Percentiles rank a stretch among this genome's conserved stretches.
Evolutionary conservation across 768 basidiomycete species (phyloP).

Genomic region (Naganishia antarctica): DNA sequence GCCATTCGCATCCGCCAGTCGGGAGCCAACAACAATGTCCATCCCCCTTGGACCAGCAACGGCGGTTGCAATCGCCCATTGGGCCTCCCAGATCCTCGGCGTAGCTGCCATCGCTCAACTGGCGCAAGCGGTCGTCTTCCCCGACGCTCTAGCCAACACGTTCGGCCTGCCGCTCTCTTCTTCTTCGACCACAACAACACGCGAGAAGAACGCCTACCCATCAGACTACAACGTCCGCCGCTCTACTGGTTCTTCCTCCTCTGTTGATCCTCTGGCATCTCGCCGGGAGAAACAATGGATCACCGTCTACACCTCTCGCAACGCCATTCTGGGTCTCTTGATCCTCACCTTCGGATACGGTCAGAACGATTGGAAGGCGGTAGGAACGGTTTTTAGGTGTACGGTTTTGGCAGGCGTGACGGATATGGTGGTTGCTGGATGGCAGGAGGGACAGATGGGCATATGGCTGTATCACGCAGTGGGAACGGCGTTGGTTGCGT

Average conservation of each 20-base stretch:
- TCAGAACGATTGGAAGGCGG: constrained; percentile 10
- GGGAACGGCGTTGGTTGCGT: neutral
- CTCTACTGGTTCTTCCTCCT: neutral
- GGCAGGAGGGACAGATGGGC: constrained; percentile 1
- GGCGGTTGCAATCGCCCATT: neutral
- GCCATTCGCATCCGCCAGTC: no score
- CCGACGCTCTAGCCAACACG: constrained; percentile 1
- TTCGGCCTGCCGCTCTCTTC: neutral
- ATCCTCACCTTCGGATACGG: constrained; percentile 3
- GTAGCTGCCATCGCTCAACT: constrained; percentile 9
- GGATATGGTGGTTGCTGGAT: constrained; percentile 10
- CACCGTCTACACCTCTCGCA: constrained; percentile 10
- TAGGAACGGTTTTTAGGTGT: constrained; percentile 13
- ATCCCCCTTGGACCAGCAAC: constrained; percentile 9
- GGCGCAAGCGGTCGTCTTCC: neutral
- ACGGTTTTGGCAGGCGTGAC: constrained; percentile 3
- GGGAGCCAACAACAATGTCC: neutral
- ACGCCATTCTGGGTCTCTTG: constrained; percentile 6
- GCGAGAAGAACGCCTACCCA: neutral
- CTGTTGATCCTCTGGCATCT: neutral
- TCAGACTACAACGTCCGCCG: neutral
- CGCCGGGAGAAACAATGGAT: constrained; percentile 9
- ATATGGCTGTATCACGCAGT: neutral
- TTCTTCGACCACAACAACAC: neutral
- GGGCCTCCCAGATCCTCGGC: neutral